Conservation (phyloP, 2,329 filamentous ascomycete species). For the Paecilomyces formosus region DNA sequence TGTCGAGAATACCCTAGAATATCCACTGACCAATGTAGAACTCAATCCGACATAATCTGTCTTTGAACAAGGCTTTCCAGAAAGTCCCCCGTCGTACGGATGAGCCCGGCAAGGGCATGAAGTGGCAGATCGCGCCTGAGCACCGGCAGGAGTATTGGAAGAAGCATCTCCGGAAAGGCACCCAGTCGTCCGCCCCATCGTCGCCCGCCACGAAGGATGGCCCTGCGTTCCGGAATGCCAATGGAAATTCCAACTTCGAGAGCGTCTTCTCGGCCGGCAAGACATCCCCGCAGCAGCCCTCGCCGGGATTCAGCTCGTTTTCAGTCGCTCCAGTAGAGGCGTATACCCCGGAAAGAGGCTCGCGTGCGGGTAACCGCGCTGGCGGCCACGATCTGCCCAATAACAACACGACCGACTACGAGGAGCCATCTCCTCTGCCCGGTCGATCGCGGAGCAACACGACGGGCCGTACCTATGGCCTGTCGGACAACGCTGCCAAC, state of each 20-base stretch:
- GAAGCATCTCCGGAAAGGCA: slow-evolving; percentile 45
- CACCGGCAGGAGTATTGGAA: slow-evolving; percentile 81
- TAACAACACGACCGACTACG: slow-evolving; percentile 26
- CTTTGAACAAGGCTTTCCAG: slow-evolving; percentile 87
- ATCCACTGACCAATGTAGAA: slow-evolving; percentile 50
- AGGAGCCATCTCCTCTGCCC: slow-evolving; percentile 37
- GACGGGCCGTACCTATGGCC: slow-evolving; percentile 27
- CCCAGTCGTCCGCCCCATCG: slow-evolving; percentile 38
- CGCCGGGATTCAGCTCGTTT: slow-evolving; percentile 35
- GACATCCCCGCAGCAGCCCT: slow-evolving; percentile 31
- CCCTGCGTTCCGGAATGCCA: slow-evolving; percentile 27
- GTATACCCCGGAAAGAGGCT: slow-evolving; percentile 41
- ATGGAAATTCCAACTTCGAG: slow-evolving; percentile 27
- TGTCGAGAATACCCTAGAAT: slow-evolving; percentile 1
- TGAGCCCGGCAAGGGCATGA: slow-evolving; percentile 97
- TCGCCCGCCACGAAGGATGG: slow-evolving; percentile 39
- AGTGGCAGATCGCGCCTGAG: slow-evolving; percentile 88
- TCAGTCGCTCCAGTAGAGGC: slow-evolving; percentile 36
- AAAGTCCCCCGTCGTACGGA: slow-evolving; percentile 89
- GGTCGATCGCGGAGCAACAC: slow-evolving; percentile 21
- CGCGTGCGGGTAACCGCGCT: slow-evolving; percentile 20
- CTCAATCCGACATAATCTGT: slow-evolving; percentile 93
- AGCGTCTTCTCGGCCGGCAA: slow-evolving; percentile 32
- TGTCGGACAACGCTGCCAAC: slow-evolving; percentile 31
- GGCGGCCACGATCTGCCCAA: slow-evolving; percentile 22